Conservation (phyloP, 2,329 filamentous ascomycete species). For the Aspergillus sp. region DNA sequence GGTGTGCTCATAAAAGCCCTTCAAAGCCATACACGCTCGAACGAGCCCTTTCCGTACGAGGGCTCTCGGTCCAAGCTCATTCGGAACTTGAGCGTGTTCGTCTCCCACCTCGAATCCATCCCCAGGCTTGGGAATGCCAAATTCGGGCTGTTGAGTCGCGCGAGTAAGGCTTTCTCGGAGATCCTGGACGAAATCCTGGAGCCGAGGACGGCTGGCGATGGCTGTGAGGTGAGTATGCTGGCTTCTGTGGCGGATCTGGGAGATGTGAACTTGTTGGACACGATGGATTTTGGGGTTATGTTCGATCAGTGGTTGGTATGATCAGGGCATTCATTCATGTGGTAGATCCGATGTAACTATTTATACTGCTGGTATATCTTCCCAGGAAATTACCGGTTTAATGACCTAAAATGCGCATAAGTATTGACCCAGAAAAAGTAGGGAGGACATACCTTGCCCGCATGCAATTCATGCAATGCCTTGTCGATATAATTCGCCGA, state of each 20-base stretch:
- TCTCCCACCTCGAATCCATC: slow-evolving; percentile 30
- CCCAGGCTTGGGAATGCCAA: too few relatives aligned
- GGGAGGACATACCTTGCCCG: background rate
- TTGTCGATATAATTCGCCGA: background rate
- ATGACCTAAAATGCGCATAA: background rate
- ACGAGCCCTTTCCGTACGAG: slow-evolving; percentile 19
- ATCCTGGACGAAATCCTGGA: background rate
- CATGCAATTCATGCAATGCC: background rate
- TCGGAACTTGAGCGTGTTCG: slow-evolving; percentile 32
- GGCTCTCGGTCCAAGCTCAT: slow-evolving; percentile 29
- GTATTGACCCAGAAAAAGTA: background rate
- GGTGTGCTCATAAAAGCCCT: slow-evolving; percentile 17
- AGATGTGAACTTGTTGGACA: background rate
- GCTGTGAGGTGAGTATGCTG: too few relatives aligned
- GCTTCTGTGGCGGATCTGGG: background rate
- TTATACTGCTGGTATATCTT: too few relatives aligned
- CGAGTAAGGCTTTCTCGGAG: background rate
- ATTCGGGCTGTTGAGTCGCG: too few relatives aligned
- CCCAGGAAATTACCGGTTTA: background rate
- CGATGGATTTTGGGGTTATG: background rate
- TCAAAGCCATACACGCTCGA: slow-evolving; percentile 14
- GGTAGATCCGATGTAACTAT: too few relatives aligned
- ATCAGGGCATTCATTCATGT: background rate
- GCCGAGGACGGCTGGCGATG: background rate
- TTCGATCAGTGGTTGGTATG: background rate